Evolutionary conservation across 805 yeast species (phyloP).

Genomic region (Saccharomycopsis javanensis): DNA sequence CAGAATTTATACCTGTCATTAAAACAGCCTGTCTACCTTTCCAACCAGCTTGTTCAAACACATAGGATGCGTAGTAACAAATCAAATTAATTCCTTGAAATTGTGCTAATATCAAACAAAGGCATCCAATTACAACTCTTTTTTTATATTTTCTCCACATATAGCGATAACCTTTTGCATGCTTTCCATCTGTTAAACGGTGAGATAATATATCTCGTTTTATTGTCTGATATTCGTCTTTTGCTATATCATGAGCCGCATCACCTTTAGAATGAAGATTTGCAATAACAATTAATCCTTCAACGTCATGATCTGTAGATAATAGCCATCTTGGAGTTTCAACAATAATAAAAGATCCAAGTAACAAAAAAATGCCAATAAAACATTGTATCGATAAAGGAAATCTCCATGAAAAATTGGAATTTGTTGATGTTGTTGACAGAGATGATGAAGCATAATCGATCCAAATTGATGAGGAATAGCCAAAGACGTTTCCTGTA

Average conservation of each 20-base stretch:
- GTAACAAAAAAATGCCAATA: slow-evolving; percentile 55
- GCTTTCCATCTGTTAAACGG: slow-evolving; percentile 64
- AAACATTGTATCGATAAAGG: slow-evolving; percentile 70
- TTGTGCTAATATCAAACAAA: slow-evolving; percentile 88
- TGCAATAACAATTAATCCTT: slow-evolving; percentile 78
- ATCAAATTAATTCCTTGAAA: slow-evolving; percentile 89
- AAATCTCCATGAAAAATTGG: slow-evolving; percentile 63
- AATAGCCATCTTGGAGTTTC: slow-evolving; percentile 89
- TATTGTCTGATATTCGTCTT: slow-evolving; percentile 65
- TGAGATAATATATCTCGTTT: slow-evolving; percentile 71
- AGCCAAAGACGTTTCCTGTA: slow-evolving; percentile 78
- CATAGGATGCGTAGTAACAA: slow-evolving; percentile 87
- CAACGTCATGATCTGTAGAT: slow-evolving; percentile 69
- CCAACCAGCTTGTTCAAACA: slow-evolving; percentile 95
- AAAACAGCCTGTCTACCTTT: slow-evolving; percentile 75
- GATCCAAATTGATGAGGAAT: slow-evolving; percentile 77
- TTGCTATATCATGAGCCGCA: slow-evolving; percentile 57
- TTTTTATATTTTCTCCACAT: slow-evolving; percentile 69
- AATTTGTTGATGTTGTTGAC: slow-evolving; percentile 29
- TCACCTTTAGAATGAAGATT: slow-evolving; percentile 75
- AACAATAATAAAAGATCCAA: slow-evolving; percentile 71
- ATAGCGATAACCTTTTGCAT: slow-evolving; percentile 52
- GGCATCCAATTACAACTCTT: slow-evolving; percentile 79
- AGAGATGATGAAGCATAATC: slow-evolving; percentile 62
- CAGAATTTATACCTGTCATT: slow-evolving; percentile 76